Conservation (phyloP, 129 eudicot species). For the Flaveria bidentis region DNA sequence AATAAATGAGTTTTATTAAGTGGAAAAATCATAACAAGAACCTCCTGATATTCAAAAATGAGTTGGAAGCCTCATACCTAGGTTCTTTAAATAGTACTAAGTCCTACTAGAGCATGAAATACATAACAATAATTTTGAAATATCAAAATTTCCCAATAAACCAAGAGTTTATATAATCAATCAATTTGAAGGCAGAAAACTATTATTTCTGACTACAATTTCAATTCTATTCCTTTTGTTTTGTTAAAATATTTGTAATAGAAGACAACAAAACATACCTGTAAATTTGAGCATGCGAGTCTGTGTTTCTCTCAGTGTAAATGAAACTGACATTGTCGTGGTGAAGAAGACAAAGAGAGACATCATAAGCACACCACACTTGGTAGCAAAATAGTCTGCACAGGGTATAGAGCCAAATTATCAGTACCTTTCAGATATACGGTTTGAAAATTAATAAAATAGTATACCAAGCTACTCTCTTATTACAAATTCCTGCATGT, state of each 20-base stretch:
- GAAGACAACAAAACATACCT: constrained; percentile 51
- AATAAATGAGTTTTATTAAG: constrained; percentile 19
- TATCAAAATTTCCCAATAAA: not conserved
- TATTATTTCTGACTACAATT: not conserved
- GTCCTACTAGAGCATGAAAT: no score
- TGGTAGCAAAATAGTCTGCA: constrained; percentile 93
- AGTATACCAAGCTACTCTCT: not conserved
- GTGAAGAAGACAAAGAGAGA: constrained; percentile 99
- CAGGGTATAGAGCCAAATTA: constrained; percentile 7
- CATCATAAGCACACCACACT: constrained; percentile 99
- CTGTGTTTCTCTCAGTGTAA: constrained; percentile 97
- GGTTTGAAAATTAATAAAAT: not conserved
- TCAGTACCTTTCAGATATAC: not conserved
- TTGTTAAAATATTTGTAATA: not conserved
- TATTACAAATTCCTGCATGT: no score
- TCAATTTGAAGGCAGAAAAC: not conserved
- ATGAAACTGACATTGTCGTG: constrained; percentile 98
- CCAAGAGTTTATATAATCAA: not conserved
- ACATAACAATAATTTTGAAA: no score
- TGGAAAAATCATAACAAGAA: not conserved
- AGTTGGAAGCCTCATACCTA: not conserved
- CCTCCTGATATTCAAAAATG: not conserved
- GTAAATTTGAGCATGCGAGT: constrained; percentile 99
- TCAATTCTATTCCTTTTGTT: not conserved
- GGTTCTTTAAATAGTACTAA: not conserved